Evolutionary conservation across 495 filamentous ascomycete species (phyloP), one percentile per base, ranked within the genome.

Genomic region (Elasticomyces elasticus): DNA sequence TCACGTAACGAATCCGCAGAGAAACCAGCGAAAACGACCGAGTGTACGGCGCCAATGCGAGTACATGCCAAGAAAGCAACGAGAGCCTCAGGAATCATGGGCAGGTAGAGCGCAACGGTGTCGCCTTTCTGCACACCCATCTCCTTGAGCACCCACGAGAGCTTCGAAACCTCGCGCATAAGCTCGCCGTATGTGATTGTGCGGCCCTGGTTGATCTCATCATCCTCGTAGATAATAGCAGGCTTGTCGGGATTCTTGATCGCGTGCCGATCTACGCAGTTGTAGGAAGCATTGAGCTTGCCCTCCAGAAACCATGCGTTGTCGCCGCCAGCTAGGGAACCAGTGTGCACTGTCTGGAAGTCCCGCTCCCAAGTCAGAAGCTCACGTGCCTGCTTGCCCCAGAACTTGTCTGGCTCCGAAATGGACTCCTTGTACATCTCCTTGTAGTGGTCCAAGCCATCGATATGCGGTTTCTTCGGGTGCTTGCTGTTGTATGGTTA

Each of bases 141-240:
- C 75, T 87, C 76, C 76, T 87, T 92, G 58, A 99, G 77, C 17
- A 89, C 83, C 69, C 86, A 84, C 45, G 92, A 82, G 22, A 88
- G 77, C 66, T 82, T 85, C 52, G 83, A 95, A 7, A 99, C 94
- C 67, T 99, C 80, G 52, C 90, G 82, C 40, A 97, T 81, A 46
- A 99, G 82, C 79, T 99, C 89, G 64, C 84, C 81, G 62, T 97
- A 99, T 57, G 87, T 92, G 64, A 97, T 84, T 23, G 74, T 87
- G 49, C 92, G 87, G 62, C 94, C 91, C 62, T 94, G 85, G 42
- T 73, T 78, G 25, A 84, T 82, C 71, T 97, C 92, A 63, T 97
- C 94, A 49, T 89, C 92, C 71, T 99, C 92, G 74, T 96, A 99
- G 76, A 97, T 95, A 70, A 99, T 94, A 62, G 92, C 92, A 35